A percentile compares a stretch with the other conserved stretches of the same genome.
Conservation (phyloP, 352 stramenopile genomes). For the Phytophthora hibernalis region DNA sequence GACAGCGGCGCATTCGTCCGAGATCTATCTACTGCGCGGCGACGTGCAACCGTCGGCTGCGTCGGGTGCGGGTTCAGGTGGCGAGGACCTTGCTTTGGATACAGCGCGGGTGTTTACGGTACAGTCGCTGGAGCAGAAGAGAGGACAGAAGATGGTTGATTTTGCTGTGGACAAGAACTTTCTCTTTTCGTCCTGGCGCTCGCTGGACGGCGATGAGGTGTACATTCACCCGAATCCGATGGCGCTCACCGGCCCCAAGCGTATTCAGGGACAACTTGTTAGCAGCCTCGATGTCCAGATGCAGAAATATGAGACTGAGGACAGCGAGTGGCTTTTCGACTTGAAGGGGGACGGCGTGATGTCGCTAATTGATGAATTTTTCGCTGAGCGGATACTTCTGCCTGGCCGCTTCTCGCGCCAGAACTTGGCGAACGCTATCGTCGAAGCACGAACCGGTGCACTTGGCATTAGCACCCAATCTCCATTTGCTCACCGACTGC, state of each 20-base stretch:
- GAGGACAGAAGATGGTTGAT: slow-evolving; percentile 72
- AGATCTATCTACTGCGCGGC: slow-evolving; percentile 69
- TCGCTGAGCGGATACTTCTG: slow-evolving; percentile 60
- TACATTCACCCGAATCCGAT: slow-evolving; percentile 77
- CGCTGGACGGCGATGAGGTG: slow-evolving; percentile 60
- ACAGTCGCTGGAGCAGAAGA: slow-evolving; percentile 24
- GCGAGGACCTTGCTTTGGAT: slow-evolving; percentile 53
- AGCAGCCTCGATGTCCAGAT: slow-evolving; percentile 70
- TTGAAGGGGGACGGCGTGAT: slow-evolving; percentile 49
- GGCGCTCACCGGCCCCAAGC: slow-evolving; percentile 65
- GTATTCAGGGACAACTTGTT: slow-evolving; percentile 58
- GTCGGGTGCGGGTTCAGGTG: slow-evolving; percentile 28
- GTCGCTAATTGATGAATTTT: slow-evolving; percentile 67
- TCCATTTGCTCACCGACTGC: slow-evolving; percentile 46
- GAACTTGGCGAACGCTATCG: slow-evolving; percentile 66
- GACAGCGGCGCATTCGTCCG: slow-evolving; percentile 54
- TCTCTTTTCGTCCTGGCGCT: slow-evolving; percentile 79
- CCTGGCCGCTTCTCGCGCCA: slow-evolving; percentile 73
- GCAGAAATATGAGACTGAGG: slow-evolving; percentile 66
- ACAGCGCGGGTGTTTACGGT: slow-evolving; percentile 67
- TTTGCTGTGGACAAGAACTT: slow-evolving; percentile 75
- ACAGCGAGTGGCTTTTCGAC: slow-evolving; percentile 65
- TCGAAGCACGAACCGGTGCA: slow-evolving; percentile 46
- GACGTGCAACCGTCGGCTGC: slow-evolving; percentile 48
- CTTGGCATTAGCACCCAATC: slow-evolving; percentile 37